These are phyloP conservation scores for Ceratocystis eucalypticola DNA, from an alignment of 2,329 filamentous ascomycete genomes.

Conservation along the genomic window DNA sequence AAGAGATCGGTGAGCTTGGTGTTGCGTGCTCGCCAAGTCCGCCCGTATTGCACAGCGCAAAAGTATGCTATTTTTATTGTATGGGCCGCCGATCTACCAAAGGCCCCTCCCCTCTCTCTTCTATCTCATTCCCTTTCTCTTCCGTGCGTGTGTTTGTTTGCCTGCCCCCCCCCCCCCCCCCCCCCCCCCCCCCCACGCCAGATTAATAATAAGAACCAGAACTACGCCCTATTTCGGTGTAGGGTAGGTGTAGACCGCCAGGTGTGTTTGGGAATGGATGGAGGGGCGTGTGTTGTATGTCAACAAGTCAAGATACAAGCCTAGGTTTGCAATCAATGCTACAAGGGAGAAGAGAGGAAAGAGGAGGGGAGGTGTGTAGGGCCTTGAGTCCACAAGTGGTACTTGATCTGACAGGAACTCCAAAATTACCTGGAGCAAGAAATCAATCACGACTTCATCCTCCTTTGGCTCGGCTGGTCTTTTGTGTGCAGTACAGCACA, in stretches of 20 bases:
- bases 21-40: neutral
- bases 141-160: neutral
- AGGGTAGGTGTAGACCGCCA: neutral
- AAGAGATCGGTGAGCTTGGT: neutral
- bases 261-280: neutral
- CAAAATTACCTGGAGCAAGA: neutral
- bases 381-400: neutral
- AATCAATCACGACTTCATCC: neutral
- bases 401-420: neutral
- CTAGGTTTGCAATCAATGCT: neutral
- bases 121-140: neutral
- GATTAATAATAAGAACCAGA: conserved; percentile 4
- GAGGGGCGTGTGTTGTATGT: neutral
- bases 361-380: neutral
- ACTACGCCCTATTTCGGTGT: neutral
- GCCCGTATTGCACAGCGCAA: neutral
- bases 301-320: neutral
- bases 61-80: conserved; percentile 2
- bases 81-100: neutral
- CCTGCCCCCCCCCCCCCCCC: neutral
- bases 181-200: neutral
- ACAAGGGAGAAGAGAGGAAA: neutral
- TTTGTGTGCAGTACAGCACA: neutral
- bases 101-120: neutral
- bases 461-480: neutral